A percentile compares a stretch with the other conserved stretches of the same genome.
These are phyloP conservation scores for Odontarrhena argentea DNA, from an alignment of 345 rosid species.

Conservation along the genomic window DNA sequence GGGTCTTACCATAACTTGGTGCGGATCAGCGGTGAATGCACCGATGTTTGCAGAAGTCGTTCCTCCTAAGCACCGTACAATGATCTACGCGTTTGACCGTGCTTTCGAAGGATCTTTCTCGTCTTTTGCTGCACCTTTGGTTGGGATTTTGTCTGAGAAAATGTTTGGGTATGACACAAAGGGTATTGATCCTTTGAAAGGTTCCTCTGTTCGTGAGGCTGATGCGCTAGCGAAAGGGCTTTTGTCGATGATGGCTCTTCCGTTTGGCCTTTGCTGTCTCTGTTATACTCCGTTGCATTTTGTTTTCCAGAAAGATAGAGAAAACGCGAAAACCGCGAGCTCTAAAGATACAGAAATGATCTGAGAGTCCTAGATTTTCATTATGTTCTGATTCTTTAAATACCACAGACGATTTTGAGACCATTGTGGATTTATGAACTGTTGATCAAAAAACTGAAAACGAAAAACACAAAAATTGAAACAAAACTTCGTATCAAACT, in stretches of 20 bases:
- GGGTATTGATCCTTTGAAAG: constrained; percentile 63
- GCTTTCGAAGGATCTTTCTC: constrained; percentile 94
- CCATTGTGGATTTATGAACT: background rate
- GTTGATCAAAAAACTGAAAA: background rate
- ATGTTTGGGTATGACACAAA: constrained; percentile 78
- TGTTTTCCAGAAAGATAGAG: constrained; percentile 66
- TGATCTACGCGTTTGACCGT: constrained; percentile 94
- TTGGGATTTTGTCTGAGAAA: constrained; percentile 87
- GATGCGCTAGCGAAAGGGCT: constrained; percentile 81
- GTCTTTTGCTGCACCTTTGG: constrained; percentile 93
- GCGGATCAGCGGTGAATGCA: constrained; percentile 79
- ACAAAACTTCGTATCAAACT: no score
- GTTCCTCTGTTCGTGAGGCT: constrained; percentile 64
- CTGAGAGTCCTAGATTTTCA: constrained; percentile 19
- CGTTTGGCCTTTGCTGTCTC: constrained; percentile 82
- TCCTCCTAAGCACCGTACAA: constrained; percentile 83
- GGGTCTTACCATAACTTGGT: constrained; percentile 95
- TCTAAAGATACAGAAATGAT: constrained; percentile 64
- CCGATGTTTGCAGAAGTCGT: constrained; percentile 97
- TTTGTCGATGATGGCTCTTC: constrained; percentile 86
- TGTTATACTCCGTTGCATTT: constrained; percentile 82
- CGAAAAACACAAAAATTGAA: background rate
- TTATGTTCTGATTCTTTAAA: constrained; percentile 25
- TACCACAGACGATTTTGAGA: constrained; percentile 12
- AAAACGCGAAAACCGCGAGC: constrained; percentile 52